A percentile compares a stretch with the other conserved stretches of the same genome.
Conservation (phyloP, 148 eudicot species). For the Polygonum aviculare region DNA sequence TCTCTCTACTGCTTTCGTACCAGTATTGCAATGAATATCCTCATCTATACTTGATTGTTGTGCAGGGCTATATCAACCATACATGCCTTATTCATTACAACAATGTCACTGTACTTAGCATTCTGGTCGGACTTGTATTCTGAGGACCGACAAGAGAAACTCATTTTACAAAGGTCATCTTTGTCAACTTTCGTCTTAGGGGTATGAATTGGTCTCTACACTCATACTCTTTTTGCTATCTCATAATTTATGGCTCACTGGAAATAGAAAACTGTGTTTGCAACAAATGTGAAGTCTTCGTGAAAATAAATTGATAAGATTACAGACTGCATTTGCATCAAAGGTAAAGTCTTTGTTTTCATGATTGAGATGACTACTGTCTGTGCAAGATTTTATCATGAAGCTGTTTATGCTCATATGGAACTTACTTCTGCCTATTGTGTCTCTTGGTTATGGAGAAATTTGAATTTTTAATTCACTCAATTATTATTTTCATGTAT, state of each 20-base stretch:
- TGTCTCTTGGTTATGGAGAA: not conserved
- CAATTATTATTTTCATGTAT: not conserved
- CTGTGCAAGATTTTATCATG: not conserved
- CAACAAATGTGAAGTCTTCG: not conserved
- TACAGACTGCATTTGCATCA: not conserved
- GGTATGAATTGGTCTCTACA: constrained; percentile 21
- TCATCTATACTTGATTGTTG: not conserved
- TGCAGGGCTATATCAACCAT: constrained; percentile 37
- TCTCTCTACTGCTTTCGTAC: not conserved
- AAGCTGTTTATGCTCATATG: not conserved
- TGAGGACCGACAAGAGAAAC: constrained; percentile 26
- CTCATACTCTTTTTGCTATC: not conserved
- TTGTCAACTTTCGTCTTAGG: constrained; percentile 33
- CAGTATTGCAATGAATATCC: not conserved
- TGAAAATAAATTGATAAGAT: not conserved
- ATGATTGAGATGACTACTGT: not conserved
- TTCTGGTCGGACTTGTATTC: constrained; percentile 35
- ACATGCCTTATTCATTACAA: constrained; percentile 34
- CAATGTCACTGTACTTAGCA: constrained; percentile 29
- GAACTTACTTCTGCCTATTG: not conserved
- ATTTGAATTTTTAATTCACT: not conserved
- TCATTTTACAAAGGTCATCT: constrained; percentile 24
- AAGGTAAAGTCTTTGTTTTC: not conserved
- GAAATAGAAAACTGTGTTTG: not conserved
- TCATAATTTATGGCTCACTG: not conserved